phyloP scores from a whole-genome alignment of 768 basidiomycete species.

The Xerocomus spinulosus region DNA sequence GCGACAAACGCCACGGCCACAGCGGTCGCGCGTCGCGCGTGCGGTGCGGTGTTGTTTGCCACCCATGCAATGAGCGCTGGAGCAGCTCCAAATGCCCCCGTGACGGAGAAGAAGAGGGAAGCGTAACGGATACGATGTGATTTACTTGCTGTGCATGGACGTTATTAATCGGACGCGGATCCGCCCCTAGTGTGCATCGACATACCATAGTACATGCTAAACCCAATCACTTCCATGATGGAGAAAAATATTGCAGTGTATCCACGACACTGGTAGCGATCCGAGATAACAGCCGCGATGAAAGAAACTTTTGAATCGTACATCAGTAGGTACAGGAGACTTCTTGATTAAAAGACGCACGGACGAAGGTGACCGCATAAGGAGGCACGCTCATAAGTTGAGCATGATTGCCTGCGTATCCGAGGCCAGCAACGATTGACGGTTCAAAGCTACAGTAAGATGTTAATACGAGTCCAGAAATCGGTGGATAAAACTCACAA shows the following conservation, averaged over 20 bases:
- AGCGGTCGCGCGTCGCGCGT: conserved; percentile 51
- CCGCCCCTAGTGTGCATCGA: not conserved
- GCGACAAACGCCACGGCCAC: conserved; percentile 52
- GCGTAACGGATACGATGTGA: conserved; percentile 46
- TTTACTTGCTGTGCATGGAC: conserved; percentile 9
- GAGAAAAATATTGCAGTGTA: conserved; percentile 41
- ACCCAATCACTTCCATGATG: conserved; percentile 35
- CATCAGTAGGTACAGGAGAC: not conserved
- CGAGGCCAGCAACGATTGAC: conserved; percentile 59
- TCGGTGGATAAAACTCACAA: conserved; percentile 18
- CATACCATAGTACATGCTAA: conserved; percentile 2
- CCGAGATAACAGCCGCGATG: conserved; percentile 45
- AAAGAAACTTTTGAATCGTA: conserved; percentile 32
- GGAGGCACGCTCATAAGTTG: conserved; percentile 62
- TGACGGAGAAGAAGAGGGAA: conserved; percentile 52
- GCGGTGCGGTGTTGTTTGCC: conserved; percentile 57
- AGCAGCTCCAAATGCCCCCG: conserved; percentile 46
- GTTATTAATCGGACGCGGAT: not conserved
- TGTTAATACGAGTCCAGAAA: conserved; percentile 28
- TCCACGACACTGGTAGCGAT: conserved; percentile 50
- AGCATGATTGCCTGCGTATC: conserved; percentile 47
- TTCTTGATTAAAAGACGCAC: conserved; percentile 27
- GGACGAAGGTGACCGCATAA: conserved; percentile 44
- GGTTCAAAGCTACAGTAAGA: conserved; percentile 53
- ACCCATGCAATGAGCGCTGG: conserved; percentile 55